Evolutionary conservation across 2,329 filamentous ascomycete species (phyloP).

Genomic region (Magnaporthiopsis incrustans): DNA sequence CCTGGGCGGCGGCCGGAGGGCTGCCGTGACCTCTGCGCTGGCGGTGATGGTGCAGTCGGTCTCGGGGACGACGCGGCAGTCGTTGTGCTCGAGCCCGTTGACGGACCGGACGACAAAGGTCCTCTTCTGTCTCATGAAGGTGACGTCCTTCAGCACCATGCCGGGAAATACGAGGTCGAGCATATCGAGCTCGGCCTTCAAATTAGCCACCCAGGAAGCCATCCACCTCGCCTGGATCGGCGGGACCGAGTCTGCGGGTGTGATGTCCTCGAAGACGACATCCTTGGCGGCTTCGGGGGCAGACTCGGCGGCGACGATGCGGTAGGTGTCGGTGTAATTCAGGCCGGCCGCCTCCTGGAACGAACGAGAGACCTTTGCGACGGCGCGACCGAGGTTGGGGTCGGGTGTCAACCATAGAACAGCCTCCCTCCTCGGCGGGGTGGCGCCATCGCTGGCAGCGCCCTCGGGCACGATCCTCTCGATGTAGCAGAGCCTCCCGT

Average conservation of each 20-base stretch:
- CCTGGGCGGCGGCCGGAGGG: constrained; percentile 18
- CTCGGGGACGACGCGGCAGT: constrained; percentile 34
- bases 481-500: constrained; percentile 13
- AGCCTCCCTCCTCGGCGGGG: constrained; percentile 11
- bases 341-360: constrained; percentile 67
- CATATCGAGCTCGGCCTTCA: constrained; percentile 23
- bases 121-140: constrained; percentile 46
- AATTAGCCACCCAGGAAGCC: constrained; percentile 26
- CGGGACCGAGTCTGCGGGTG: constrained; percentile 22
- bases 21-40: constrained; percentile 11
- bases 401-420: constrained; percentile 10
- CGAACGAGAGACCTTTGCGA: constrained; percentile 56
- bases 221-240: constrained; percentile 23
- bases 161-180: constrained; percentile 64
- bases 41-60: constrained; percentile 21
- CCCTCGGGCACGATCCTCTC: constrained; percentile 7
- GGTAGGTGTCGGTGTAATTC: constrained; percentile 58
- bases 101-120: constrained; percentile 54
- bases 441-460: neutral
- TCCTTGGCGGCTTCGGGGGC: constrained; percentile 45
- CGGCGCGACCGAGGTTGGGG: constrained; percentile 15
- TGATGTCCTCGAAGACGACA: constrained; percentile 54
- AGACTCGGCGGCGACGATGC: constrained; percentile 44
- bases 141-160: constrained; percentile 59
- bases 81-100: constrained; percentile 35